Base-by-base conservation (phyloP, 2,329 filamentous ascomycete genomes). In the Pseudogymnoascus sp. region DNA sequence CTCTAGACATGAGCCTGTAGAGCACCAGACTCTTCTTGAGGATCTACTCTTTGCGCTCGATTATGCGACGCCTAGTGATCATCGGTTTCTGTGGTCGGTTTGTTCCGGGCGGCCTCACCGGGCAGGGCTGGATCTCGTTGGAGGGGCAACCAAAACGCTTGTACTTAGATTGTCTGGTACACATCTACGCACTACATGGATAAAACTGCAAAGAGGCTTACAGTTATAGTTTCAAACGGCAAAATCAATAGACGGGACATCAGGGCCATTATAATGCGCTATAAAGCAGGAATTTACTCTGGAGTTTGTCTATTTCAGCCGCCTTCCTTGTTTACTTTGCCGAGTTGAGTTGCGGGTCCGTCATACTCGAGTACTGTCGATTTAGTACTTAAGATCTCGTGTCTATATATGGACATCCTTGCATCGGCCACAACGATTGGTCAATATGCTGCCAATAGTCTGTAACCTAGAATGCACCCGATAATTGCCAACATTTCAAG, bases 361-460 rank as follows among this genome's bases (percentile, higher is more conserved):
- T 55, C 25, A 55, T 55, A 55, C n/a, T 31, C n/a, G n/a, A 55
- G 49, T 33, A 55, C 14, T 55, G 49, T 33, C 25, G 49, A 33
- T 55, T 52, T 52, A 55, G 49, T 55, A 28, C 49, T 18, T 33
- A 28, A 4, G 18, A 5, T 55, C 49, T 55, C 28, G 49, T 55
- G 49, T 55, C 49, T 55, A 55, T 55, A 55, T 55, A 55, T 55
- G 49, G 49, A 55, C 28, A 55, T 55, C 49, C 49, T 21, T 55
- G 49, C 28, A 55, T 5, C 49, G 5, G 11, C 28, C n/a, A 33
- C 28, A 55, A 6, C 28, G 28, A 35, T 55, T 55, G 49, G 49
- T 16, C 49, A 33, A 33, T 12, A 21, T 55, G 33, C 28, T 55
- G 28, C 14, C 49, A 55, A 55, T 55, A 55, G 49, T 55, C 28